Conservation (phyloP, 2,329 filamentous ascomycete species). For the Dryadomyces quercivorus region DNA sequence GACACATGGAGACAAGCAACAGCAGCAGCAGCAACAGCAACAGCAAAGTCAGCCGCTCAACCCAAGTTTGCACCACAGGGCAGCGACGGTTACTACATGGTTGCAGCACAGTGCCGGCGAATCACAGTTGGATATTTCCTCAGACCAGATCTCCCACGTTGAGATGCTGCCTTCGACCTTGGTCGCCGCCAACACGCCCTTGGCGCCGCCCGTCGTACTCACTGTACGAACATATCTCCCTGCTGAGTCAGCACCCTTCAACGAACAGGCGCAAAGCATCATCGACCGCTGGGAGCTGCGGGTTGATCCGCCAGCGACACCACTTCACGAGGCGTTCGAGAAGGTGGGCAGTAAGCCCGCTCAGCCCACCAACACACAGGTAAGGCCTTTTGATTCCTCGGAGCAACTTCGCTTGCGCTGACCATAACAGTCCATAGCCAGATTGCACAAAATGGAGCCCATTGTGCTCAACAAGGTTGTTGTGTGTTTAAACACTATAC, state of each 20-base stretch:
- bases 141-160: conserved; percentile 59
- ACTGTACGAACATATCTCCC: conserved; percentile 57
- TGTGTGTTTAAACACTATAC: conserved; percentile 54
- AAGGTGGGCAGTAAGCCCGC: conserved; percentile 44
- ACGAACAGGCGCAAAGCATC: conserved; percentile 57
- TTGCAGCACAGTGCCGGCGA: conserved; percentile 32
- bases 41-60: conserved; percentile 28
- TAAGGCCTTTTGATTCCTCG: background rate
- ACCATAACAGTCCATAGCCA: no score
- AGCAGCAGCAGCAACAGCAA: conserved; percentile 32
- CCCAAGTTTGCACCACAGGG: conserved; percentile 40
- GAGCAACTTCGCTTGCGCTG: conserved; percentile 18
- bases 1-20: conserved; percentile 43
- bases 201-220: conserved; percentile 50
- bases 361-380: conserved; percentile 1
- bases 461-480: conserved; percentile 58
- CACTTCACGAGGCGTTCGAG: conserved; percentile 64
- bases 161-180: conserved; percentile 58
- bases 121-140: conserved; percentile 32
- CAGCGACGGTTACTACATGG: conserved; percentile 47
- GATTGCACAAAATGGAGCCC: conserved; percentile 53
- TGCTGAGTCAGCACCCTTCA: conserved; percentile 37
- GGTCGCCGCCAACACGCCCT: conserved; percentile 44
- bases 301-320: conserved; percentile 45
- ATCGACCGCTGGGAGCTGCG: conserved; percentile 77